A percentile compares a stretch with the other conserved stretches of the same genome.
Evolutionary conservation across 2,329 filamentous ascomycete species (phyloP).

Genomic region (Ophiostoma montium): DNA sequence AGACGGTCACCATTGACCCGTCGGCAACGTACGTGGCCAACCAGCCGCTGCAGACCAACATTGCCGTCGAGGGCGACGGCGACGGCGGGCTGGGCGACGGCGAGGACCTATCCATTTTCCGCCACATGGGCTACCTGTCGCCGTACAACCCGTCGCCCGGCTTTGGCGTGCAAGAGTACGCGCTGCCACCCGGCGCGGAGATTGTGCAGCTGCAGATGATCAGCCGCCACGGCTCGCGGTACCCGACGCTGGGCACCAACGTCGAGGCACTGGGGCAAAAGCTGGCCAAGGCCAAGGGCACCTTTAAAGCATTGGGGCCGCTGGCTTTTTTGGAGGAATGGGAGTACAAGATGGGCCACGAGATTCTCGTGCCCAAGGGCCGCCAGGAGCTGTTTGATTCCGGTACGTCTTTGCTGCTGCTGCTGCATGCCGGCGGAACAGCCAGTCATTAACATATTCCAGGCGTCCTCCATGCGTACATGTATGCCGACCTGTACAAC

Average conservation of each 20-base stretch:
- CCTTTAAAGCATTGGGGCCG: slow-evolving; percentile 40
- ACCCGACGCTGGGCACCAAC: slow-evolving; percentile 48
- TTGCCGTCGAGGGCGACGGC: slow-evolving; percentile 52
- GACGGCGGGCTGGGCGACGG: slow-evolving; percentile 36
- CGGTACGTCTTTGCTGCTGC: neutral
- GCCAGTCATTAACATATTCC: neutral
- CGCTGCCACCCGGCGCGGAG: slow-evolving; percentile 49
- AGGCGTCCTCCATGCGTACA: slow-evolving; percentile 50
- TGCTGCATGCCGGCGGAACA: too few relatives aligned
- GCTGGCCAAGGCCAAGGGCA: slow-evolving; percentile 37
- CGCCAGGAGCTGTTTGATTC: slow-evolving; percentile 61
- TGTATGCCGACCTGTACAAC: slow-evolving; percentile 58
- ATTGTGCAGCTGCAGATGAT: slow-evolving; percentile 62
- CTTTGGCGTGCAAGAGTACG: slow-evolving; percentile 60
- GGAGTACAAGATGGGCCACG: slow-evolving; percentile 53
- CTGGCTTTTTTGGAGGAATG: slow-evolving; percentile 56
- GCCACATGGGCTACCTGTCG: slow-evolving; percentile 50
- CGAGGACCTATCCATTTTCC: slow-evolving; percentile 52
- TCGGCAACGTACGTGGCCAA: slow-evolving; percentile 53
- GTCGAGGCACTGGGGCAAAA: slow-evolving; percentile 42
- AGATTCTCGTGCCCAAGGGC: slow-evolving; percentile 59
- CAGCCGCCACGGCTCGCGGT: slow-evolving; percentile 58
- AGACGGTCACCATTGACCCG: slow-evolving; percentile 55
- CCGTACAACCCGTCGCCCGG: slow-evolving; percentile 60
- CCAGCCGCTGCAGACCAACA: slow-evolving; percentile 54